Base-by-base conservation (phyloP, 2,329 filamentous ascomycete species). In the Orbilia oligospora region DNA sequence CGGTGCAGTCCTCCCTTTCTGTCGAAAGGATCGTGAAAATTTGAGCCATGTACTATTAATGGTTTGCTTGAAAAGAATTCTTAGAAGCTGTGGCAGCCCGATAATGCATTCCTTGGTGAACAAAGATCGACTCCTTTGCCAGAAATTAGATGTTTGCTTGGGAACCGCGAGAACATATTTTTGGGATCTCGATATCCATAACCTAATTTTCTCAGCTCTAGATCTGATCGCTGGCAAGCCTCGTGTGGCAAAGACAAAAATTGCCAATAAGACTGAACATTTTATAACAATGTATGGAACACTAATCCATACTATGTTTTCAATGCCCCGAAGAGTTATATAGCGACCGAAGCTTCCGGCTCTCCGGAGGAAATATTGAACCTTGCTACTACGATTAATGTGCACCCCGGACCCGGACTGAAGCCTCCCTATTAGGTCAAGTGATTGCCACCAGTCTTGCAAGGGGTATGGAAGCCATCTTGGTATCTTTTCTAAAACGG, bases 241-340 rank as follows among this genome's bases (percentile, higher is more conserved):
- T 12, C 46, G 18, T 30, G 71, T 64, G 48, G 33, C 9, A 5
- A 44, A 44, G n/a, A 16, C 46, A 10, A 69, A 76, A 18, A 76
- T 55, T 1, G 36, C 20, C 3, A 61, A 56, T 10, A 76, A 27
- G 4, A 63, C 27, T 24, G 67, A 24, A 48, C 67, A 58, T 24
- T 69, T 55, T 20, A 51, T 3, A 1, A 69, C 8, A n/a, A 33
- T 51, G 14, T 63, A 63, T 14, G 64, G 64, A 30, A 69, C 6
- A 22, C 44, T 30, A 33, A 20, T 18, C 51, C 66, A 56, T 61
- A 53, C 5, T 12, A 30, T 22, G 20, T 63, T 48, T 24, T 61
- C 44, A 1, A 41, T n/a, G 12, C 44, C 30, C 27, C 18, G 12
- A 16, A 51, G 6, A 14, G 38, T 33, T 3, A 36, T 0, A n/a